Evolutionary conservation across 306 rosid species (phyloP), one percentile per base, ranked within the genome.

Genomic region (Mimosa pudica): DNA sequence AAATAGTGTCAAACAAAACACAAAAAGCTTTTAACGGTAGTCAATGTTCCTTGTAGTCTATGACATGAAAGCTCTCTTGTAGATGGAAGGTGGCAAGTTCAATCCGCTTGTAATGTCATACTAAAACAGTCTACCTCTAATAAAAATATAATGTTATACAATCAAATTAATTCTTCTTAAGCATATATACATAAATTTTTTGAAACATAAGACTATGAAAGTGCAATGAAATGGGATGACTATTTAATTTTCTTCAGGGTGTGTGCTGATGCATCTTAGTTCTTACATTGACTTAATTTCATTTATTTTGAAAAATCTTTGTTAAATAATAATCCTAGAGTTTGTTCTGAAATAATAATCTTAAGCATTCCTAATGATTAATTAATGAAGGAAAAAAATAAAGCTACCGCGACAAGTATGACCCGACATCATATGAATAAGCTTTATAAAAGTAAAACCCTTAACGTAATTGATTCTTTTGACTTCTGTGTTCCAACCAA

Each of bases 371-470:
- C 30, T 24, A 24, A 32, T 62, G 44, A 62, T 62, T 32, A 12
- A 32, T 62, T 6, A 3, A 4, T 16, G 5, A 13, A 49, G 4
- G 12, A 46, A 17, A 58, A 58, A 38, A 4, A 62, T 4, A 32
- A 32, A 32, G 68, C 33, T 62, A 5, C 42, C 5, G 17, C 17
- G 17, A 33, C n/a, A 62, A 62, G 32, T 11, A 32, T 30, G 20
- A 33, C 82, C 84, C 77, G 7, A 71, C 80, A 49, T 76, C 83
- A 74, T 75, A 79, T 76, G 41, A 47, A 54, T 74, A 33, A 14
- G 46, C 86, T 85, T 51, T 82, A 82, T 41, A 60, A 82, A 82
- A 82, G 88, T 66, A 80, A 42, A 72, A 49, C 36, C 33, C 73
- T 82, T 79, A 58, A 72, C 75, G 67, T 38, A 45, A 79, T 52